Evolutionary conservation across 164 flowering plant genomes (phyloP), one percentile per base, ranked within the genome.

Genomic region (Taxillus chinensis): DNA sequence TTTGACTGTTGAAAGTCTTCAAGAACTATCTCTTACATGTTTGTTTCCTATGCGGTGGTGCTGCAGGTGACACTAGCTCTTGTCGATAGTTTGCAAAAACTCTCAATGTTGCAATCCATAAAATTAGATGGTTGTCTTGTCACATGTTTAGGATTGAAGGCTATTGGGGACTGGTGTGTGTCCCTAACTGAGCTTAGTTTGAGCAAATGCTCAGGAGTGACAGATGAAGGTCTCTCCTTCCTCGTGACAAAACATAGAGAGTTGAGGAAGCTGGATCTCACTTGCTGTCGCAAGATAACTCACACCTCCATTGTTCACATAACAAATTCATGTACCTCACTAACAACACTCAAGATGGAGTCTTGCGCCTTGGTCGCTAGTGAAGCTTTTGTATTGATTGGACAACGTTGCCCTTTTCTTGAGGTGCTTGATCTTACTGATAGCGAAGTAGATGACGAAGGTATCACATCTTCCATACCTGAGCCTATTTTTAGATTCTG

Each of bases 361-460:
- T 87, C 95, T 0, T 92, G 98, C 71, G 68, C 81, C 51, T 72
- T 81, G 17, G 82, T 92, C 61, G 62, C 84, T 4, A 73, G 71
- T 55, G 92, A 89, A 74, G 90, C 95, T 45, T 92, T 89, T 68
- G 62, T 73, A 52, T 70, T 82, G 79, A 77, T 89, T 65, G 98
- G 96, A 53, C 77, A 79, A 73, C 57, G 78, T 37, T 89, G 96
- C 53, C 77, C 16, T 63, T 65, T 71, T 58, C 81, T 92, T 52
- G 86, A 87, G 72, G 98, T 89, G 78, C 79, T 92, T 63, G 96
- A 91, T 68, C 62, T 92, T 4, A 92, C 98, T 17, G 90, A 89
- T 59, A 89, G 78, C 64, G 92, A 89, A 63, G 64, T 92, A 37
- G 88, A 92, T 52, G 77, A 92, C 68, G 89, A 83, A 87, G 98